phyloP scores from a whole-genome alignment of 2,329 filamentous ascomycete species.

The Fulvia fulva region DNA sequence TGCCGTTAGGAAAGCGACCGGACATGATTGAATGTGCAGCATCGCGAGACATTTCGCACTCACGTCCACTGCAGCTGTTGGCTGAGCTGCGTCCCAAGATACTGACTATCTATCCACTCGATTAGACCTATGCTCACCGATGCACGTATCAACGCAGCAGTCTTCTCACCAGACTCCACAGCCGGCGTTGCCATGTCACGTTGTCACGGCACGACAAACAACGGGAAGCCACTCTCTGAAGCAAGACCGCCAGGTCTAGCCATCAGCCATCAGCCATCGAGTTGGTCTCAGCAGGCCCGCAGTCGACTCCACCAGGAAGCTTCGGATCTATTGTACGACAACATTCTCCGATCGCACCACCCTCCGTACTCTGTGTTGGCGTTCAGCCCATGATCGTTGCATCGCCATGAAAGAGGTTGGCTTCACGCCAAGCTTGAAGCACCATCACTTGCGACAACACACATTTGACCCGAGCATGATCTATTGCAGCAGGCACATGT shows the following conservation, averaged over 20 bases:
- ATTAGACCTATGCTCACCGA: background rate
- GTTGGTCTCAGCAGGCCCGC: conserved; percentile 8
- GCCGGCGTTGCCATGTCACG: background rate
- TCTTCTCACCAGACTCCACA: background rate
- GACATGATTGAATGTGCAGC: too few relatives aligned
- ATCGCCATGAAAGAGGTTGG: background rate
- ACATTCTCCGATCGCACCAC: conserved; percentile 7
- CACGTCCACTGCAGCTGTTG: background rate
- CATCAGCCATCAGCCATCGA: conserved; percentile 4
- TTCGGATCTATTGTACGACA: conserved; percentile 9
- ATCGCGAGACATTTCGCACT: too few relatives aligned
- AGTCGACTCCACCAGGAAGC: conserved; percentile 10
- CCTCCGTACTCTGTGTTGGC: background rate
- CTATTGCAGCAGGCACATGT: conserved; percentile 11
- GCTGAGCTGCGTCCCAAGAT: background rate
- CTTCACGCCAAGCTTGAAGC: conserved; percentile 13
- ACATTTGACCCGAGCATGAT: conserved; percentile 12
- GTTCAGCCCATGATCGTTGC: conserved; percentile 1
- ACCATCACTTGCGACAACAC: conserved; percentile 14
- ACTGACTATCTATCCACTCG: background rate
- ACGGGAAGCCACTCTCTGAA: conserved; percentile 11
- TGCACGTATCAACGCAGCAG: background rate
- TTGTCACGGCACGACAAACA: background rate
- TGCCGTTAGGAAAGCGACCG: too few relatives aligned
- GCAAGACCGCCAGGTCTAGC: conserved; percentile 12